phyloP scores from a whole-genome alignment of 331 rosid species.

The Acacia concinna region DNA sequence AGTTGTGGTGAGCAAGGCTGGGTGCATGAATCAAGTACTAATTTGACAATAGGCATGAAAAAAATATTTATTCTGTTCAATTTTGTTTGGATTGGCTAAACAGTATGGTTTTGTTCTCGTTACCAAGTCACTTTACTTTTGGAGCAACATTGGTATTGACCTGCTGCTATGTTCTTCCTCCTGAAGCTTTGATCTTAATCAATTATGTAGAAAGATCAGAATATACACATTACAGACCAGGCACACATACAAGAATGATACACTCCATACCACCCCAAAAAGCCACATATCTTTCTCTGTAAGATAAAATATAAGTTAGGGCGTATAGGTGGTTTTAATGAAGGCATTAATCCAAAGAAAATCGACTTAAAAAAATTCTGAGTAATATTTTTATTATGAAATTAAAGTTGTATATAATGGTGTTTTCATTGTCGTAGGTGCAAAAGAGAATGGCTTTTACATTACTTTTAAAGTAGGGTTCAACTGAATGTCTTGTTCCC shows the following conservation, averaged over 20 bases:
- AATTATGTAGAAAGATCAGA: background rate
- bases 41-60: background rate
- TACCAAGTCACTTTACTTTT: background rate
- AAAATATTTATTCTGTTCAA: background rate
- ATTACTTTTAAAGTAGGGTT: background rate
- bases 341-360: background rate
- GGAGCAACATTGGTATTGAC: background rate
- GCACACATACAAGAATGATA: background rate
- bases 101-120: background rate
- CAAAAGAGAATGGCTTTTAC: background rate
- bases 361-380: background rate
- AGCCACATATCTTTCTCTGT: background rate
- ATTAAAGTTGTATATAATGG: background rate
- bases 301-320: background rate
- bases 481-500: background rate
- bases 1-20: background rate
- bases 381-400: background rate
- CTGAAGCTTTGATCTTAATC: background rate
- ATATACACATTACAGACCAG: background rate
- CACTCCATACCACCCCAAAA: background rate
- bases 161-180: background rate
- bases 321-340: background rate
- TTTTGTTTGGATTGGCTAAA: background rate
- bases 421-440: background rate
- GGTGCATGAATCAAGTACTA: background rate